Conservation (phyloP, 1,284 basidiomycete species). For the Gomphus sp. region DNA sequence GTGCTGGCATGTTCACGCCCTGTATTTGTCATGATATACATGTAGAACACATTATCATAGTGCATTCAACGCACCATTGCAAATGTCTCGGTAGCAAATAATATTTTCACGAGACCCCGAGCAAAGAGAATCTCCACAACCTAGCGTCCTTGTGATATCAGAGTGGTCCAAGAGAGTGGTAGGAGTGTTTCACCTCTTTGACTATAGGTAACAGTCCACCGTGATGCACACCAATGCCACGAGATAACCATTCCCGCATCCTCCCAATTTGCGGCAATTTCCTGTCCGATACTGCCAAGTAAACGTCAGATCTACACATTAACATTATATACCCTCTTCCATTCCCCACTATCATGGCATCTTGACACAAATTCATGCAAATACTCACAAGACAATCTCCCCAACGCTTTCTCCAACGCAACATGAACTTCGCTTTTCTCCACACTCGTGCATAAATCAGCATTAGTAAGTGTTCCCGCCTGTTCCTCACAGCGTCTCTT, state of each 20-base stretch:
- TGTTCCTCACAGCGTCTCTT: conserved; percentile 98
- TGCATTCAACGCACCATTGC: conserved; percentile 69
- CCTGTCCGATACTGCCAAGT: conserved; percentile 70
- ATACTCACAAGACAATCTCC: conserved; percentile 74
- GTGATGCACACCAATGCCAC: conserved; percentile 97
- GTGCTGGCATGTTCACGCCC: conserved; percentile 99
- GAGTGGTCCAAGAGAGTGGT: neutral
- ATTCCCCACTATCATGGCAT: neutral
- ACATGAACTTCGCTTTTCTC: conserved; percentile 98
- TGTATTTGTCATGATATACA: conserved; percentile 21
- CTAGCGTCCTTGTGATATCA: conserved; percentile 28
- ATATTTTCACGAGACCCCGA: conserved; percentile 89
- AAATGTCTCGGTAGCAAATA: conserved; percentile 99
- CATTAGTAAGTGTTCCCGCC: conserved; percentile 81
- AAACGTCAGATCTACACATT: neutral
- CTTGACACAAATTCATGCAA: neutral
- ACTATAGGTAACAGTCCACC: conserved; percentile 95
- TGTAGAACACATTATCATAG: conserved; percentile 4
- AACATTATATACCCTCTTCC: no score
- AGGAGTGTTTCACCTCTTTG: conserved; percentile 65
- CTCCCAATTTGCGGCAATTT: conserved; percentile 91
- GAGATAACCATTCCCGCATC: conserved; percentile 85
- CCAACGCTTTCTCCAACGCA: conserved; percentile 86
- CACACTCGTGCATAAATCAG: conserved; percentile 74
- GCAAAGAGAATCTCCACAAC: conserved; percentile 96